Evolutionary conservation across 2,329 filamentous ascomycete genomes (phyloP), one percentile per base, ranked within the genome.

Genomic region (Colletotrichum spinosum): DNA sequence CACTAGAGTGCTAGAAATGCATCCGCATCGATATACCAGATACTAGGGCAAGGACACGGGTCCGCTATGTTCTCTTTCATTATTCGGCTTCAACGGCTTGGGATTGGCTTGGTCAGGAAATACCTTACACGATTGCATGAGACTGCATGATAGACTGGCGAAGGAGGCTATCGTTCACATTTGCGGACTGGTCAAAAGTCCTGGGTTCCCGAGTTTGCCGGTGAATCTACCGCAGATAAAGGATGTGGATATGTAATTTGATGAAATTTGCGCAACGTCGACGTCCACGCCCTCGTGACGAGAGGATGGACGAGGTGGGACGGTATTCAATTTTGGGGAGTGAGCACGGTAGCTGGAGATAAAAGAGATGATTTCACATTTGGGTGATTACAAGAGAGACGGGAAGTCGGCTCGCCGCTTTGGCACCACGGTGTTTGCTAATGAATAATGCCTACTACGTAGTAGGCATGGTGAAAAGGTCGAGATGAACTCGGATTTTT

Each of bases 1-100:
- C 77, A 82, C 69, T 81, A 69, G 48, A 50, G 38, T 49, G 25
- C 15, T 15, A 37, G 5, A 39, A 33, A 25, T 48, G 41, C 58
- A 53, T 59, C 48, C 41, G 37, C 58, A 45, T 35, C 9, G 53
- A 41, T 15, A 57, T 6, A 52, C 33, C 58, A 65, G 54, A 54
- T 60, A 58, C 50, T 60, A 65, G 25, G 17, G 46, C 41, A 8
- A 35, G 17, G 35, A 13, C 7, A 41, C 15, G 38, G 44, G n/a
- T 25, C 25, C 25, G 25, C 25, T 5, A 4, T 25, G 13, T 7
- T 17, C 44, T 42, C 51, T 49, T 15, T 8, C 11, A 17, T 63
- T n/a, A 37, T 37, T 44, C 25, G 9, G 41, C 15, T 55, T 45
- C 25, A 39, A 25, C 33, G 35, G 38, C 2, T 35, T 17, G 8